Evolutionary conservation across 208 protist genomes (phyloP).

Genomic region (Acanthamoeba rhysodes): DNA sequence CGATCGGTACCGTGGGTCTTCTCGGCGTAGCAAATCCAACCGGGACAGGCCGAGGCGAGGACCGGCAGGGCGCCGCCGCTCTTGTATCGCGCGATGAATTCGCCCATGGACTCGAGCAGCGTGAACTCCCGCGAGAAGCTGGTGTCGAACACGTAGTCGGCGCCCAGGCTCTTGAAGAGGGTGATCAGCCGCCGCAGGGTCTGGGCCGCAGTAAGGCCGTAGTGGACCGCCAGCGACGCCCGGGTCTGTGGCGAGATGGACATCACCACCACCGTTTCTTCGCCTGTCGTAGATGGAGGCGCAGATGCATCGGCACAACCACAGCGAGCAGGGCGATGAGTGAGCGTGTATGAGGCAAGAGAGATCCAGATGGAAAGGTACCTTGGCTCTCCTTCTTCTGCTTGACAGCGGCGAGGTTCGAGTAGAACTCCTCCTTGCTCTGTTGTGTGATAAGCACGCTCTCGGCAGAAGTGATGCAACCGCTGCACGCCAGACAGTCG

Average conservation of each 20-base stretch:
- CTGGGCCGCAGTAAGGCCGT: constrained; percentile 80
- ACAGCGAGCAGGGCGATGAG: not conserved
- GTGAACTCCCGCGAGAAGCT: constrained; percentile 91
- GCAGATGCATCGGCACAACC: too few species aligned
- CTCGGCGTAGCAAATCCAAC: constrained; percentile 99
- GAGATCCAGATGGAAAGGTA: not conserved
- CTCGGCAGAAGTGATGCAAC: constrained; percentile 98
- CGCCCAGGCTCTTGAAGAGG: constrained; percentile 89
- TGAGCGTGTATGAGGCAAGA: not conserved
- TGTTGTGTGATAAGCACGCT: constrained; percentile 95
- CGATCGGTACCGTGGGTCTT: constrained; percentile 93
- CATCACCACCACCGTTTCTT: constrained; percentile 89
- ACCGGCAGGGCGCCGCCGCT: constrained; percentile 88
- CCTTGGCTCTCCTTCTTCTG: constrained; percentile 1
- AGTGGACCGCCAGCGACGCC: constrained; percentile 94
- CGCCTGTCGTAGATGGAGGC: not conserved
- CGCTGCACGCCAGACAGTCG: constrained; percentile 93
- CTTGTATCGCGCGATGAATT: constrained; percentile 89
- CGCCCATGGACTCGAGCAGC: constrained; percentile 90
- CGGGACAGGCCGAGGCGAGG: constrained; percentile 96
- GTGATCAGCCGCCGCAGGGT: constrained; percentile 87
- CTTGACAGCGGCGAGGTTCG: constrained; percentile 70
- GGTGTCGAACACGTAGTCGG: constrained; percentile 91
- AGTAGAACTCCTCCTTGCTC: constrained; percentile 87
- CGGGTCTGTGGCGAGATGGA: constrained; percentile 95